Evolutionary conservation across 1,284 basidiomycete species (phyloP).

Genomic region (Schizophyllum commune): DNA sequence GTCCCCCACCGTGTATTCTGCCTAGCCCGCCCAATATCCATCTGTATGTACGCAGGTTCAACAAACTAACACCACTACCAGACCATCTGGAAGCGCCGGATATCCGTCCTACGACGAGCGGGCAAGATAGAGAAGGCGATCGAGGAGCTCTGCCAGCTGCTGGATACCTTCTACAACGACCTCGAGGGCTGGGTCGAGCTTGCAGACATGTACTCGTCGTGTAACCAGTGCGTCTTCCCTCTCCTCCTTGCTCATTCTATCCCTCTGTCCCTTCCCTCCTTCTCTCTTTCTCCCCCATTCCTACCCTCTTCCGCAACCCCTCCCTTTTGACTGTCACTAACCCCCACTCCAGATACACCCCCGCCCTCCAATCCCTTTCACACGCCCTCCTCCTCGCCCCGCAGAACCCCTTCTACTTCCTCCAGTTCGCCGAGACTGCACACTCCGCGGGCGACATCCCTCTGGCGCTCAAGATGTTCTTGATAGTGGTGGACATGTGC

Average conservation of each 20-base stretch:
- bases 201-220: slow-evolving; percentile 80
- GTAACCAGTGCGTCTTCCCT: slow-evolving; percentile 55
- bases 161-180: slow-evolving; percentile 93
- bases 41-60: not conserved
- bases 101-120: slow-evolving; percentile 60
- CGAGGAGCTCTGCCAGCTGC: slow-evolving; percentile 68
- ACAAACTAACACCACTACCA: slow-evolving; percentile 18
- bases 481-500: slow-evolving; percentile 79
- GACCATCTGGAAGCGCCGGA: slow-evolving; percentile 81
- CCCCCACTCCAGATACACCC: slow-evolving; percentile 30
- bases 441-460: slow-evolving; percentile 72
- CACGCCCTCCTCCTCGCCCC: slow-evolving; percentile 79
- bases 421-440: slow-evolving; percentile 83
- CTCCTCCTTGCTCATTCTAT: not conserved
- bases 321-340: too few relatives aligned
- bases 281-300: not conserved
- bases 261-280: not conserved
- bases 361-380: slow-evolving; percentile 67
- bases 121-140: slow-evolving; percentile 63
- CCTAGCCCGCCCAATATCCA: not conserved
- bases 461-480: slow-evolving; percentile 77
- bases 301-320: not conserved
- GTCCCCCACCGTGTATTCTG: not conserved
- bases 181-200: slow-evolving; percentile 90
- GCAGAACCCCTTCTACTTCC: slow-evolving; percentile 77